Conservation (phyloP, 2,329 filamentous ascomycete species). For the Albophoma yamanashiensis region DNA sequence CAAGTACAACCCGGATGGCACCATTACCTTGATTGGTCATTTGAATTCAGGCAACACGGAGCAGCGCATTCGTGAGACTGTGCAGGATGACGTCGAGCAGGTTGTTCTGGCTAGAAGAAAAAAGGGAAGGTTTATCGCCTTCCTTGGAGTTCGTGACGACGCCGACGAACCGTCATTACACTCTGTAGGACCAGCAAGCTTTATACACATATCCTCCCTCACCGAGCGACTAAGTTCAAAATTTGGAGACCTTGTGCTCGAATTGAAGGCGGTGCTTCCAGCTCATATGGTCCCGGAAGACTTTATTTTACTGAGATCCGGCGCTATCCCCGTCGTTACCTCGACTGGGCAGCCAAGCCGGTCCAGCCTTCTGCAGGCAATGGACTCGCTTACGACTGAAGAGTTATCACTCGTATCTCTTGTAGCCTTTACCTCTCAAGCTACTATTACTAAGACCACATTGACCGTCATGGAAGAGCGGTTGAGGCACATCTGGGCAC, state of each 20-base stretch:
- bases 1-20: neutral
- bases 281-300: neutral
- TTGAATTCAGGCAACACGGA: neutral
- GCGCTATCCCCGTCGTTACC: neutral
- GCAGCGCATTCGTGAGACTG: neutral
- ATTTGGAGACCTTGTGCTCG: neutral
- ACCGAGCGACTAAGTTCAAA: conserved; percentile 5
- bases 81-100: neutral
- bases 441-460: neutral
- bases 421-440: neutral
- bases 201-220: neutral
- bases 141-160: neutral
- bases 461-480: neutral
- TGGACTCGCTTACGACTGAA: neutral
- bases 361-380: neutral
- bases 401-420: neutral
- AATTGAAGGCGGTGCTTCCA: neutral
- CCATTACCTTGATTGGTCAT: neutral
- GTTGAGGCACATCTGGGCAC: neutral
- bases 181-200: neutral
- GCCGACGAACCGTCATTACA: neutral
- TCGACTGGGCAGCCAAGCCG: neutral
- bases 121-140: neutral
- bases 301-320: neutral
- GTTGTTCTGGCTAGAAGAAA: neutral